phyloP scores from a whole-genome alignment of 108 stramenopile species.

The Fistulifera solaris region DNA sequence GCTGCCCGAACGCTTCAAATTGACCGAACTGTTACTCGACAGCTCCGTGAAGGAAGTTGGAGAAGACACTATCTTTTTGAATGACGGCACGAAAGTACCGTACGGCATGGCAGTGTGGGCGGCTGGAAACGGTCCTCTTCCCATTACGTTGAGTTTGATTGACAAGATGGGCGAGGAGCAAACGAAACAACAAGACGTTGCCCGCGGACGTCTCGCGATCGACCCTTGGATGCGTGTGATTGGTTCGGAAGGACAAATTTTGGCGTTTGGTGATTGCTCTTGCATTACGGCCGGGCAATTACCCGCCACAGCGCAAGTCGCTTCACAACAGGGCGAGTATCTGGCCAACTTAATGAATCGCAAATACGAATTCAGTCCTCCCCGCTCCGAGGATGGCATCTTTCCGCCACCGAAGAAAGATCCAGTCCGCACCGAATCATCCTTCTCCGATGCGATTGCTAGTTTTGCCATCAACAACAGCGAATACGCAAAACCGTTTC shows the following conservation, averaged over 20 bases:
- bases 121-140: conserved; percentile 90
- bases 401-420: conserved; percentile 42
- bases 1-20: conserved; percentile 43
- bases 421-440: conserved; percentile 23
- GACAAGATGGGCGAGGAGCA: conserved; percentile 61
- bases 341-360: conserved; percentile 73
- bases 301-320: conserved; percentile 27
- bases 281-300: conserved; percentile 19
- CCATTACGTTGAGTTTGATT: conserved; percentile 63
- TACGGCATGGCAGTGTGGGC: conserved; percentile 94
- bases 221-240: conserved; percentile 89
- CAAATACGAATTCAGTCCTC: conserved; percentile 61
- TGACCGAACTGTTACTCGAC: conserved; percentile 75
- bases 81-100: conserved; percentile 56
- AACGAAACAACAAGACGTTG: conserved; percentile 35
- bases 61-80: conserved; percentile 55
- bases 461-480: conserved; percentile 33
- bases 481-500: conserved; percentile 85
- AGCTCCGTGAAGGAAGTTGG: conserved; percentile 86
- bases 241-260: conserved; percentile 68
- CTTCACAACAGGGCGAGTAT: conserved; percentile 89
- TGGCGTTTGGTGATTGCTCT: conserved; percentile 88
- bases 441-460: conserved; percentile 57
- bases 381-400: conserved; percentile 20
- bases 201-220: conserved; percentile 78